These are phyloP conservation scores for Coprinopsis sp. DNA, from an alignment of 768 basidiomycete species.

Conservation along the genomic window DNA sequence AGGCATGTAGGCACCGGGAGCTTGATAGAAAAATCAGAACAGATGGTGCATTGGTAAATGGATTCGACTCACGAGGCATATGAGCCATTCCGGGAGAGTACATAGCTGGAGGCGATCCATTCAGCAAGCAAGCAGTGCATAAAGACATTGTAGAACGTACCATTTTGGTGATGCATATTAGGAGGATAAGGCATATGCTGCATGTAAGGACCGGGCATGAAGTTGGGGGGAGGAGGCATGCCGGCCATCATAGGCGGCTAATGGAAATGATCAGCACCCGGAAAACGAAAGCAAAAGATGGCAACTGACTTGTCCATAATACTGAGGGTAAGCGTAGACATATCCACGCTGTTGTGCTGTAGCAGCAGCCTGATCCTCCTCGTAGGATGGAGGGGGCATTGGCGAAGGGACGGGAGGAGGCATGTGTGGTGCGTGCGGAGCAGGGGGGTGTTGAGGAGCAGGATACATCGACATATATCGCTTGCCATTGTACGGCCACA, in stretches of 20 bases:
- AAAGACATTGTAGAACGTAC: constrained; percentile 34
- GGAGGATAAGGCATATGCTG: constrained; percentile 83
- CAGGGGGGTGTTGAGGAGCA: constrained; percentile 53
- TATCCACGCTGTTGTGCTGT: constrained; percentile 50
- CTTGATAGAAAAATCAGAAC: constrained; percentile 27
- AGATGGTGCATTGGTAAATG: background rate
- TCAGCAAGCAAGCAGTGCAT: constrained; percentile 9
- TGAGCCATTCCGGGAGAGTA: constrained; percentile 82
- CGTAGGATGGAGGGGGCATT: constrained; percentile 71
- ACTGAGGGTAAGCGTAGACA: constrained; percentile 73
- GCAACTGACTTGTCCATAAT: constrained; percentile 64
- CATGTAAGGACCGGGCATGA: constrained; percentile 79
- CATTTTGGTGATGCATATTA: constrained; percentile 74
- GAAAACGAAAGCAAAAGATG: background rate
- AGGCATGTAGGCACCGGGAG: constrained; percentile 76
- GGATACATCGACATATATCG: constrained; percentile 79
- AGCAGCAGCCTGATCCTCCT: constrained; percentile 59
- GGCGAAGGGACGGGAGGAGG: constrained; percentile 61
- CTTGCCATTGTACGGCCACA: constrained; percentile 91
- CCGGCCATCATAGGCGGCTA: constrained; percentile 78
- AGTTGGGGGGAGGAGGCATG: constrained; percentile 78
- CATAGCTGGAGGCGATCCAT: constrained; percentile 49
- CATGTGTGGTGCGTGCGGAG: constrained; percentile 62
- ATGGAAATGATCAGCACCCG: constrained; percentile 1
- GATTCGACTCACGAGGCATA: constrained; percentile 69